Base-by-base conservation (phyloP, 108 stramenopile species). In the Schizochytrium sp. region DNA sequence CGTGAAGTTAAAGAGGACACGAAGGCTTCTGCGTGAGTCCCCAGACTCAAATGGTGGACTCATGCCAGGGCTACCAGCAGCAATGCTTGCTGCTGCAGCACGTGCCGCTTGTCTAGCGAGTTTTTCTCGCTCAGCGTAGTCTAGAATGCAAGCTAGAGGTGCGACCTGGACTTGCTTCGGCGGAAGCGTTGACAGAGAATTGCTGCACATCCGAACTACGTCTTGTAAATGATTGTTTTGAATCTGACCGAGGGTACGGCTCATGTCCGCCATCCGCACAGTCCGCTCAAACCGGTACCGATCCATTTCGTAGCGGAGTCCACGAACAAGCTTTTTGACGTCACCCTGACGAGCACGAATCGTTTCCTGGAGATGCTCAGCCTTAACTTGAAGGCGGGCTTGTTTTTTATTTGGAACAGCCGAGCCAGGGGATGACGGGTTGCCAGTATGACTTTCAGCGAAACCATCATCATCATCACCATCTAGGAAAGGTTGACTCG, bases 71-170 rank as follows among this genome's bases (percentile, higher is more conserved):
- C 12, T 69, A 7, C 8, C 15, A 44, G 42, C 28, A 8, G 64
- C 10, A 2, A 69, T 69, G 64, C 64, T 69, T 7, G 40, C 64
- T 15, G 64, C 64, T 44, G 64, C 64, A 44, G 3, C 64, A 15
- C 64, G 64, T 15, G 64, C 64, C 64, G 64, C 64, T 44, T 69
- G 42, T 10, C 42, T 44, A 7, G 64, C 64, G 42, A 69, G 3
- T 8, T 44, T 38, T 44, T 69, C 64, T 8, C 64, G 64, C 64
- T 69, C 64, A 44, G 64, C 64, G 76, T 55, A 83, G 2, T 49
- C 76, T n/a, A 83, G 2, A n/a, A 83, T 55, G 53, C 76, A 83
- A 50, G 76, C 76, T n/a, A 83, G 76, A n/a, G 47, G 76, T 5
- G 76, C 76, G 15, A 2, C 76, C 38, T 47, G 28, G 12, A 4